Conservation (phyloP, 2,329 filamentous ascomycete species). For the Colletotrichum lentis region DNA sequence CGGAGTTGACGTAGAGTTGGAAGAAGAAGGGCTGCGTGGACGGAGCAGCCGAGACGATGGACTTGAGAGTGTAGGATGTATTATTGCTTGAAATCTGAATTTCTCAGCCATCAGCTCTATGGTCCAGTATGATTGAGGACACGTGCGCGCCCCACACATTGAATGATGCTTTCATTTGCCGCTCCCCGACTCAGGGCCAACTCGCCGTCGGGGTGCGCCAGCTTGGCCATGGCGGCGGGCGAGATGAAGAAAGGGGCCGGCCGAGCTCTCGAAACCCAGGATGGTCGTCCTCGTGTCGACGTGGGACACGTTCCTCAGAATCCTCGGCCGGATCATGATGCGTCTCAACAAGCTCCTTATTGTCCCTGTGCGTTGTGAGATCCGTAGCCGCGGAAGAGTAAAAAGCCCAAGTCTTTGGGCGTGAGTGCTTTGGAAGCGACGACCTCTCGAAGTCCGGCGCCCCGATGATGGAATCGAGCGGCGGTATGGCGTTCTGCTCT, state of each 20-base stretch:
- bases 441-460: constrained; percentile 49
- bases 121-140: neutral
- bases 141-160: constrained; percentile 50
- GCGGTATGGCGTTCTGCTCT: constrained; percentile 56
- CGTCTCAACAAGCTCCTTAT: constrained; percentile 75
- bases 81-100: constrained; percentile 60
- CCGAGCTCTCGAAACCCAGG: constrained; percentile 59
- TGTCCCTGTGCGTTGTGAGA: constrained; percentile 76
- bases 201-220: constrained; percentile 71
- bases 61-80: constrained; percentile 57
- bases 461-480: constrained; percentile 46
- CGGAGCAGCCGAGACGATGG: constrained; percentile 51
- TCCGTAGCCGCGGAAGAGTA: constrained; percentile 87
- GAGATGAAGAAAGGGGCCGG: constrained; percentile 69
- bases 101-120: rapidly evolving
- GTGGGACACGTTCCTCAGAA: constrained; percentile 80
- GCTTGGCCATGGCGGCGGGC: constrained; percentile 69
- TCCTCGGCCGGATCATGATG: constrained; percentile 74
- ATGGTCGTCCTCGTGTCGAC: constrained; percentile 64
- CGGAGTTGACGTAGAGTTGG: constrained; percentile 68
- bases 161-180: constrained; percentile 56
- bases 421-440: constrained; percentile 46
- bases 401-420: constrained; percentile 59
- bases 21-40: constrained; percentile 59
- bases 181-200: constrained; percentile 42